Base-by-base conservation (phyloP, 169 alveolate species). In the Cryptosporidium canis region DNA sequence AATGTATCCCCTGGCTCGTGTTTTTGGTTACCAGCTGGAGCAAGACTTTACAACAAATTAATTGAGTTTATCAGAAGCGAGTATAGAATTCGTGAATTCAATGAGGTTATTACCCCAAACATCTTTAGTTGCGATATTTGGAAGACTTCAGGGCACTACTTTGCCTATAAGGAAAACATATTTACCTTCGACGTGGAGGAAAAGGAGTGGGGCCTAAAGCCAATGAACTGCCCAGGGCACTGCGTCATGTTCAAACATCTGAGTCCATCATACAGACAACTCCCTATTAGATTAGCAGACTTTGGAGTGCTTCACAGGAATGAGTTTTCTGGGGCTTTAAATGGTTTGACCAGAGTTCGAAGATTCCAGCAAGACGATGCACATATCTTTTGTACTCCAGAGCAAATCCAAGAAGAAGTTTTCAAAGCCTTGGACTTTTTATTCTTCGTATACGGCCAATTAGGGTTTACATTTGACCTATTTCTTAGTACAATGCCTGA, bases 221-320 rank as follows among this genome's bases (percentile, higher is more conserved):
- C 99, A 43, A 99, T 99, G 99, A 99, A 99, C 93, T 99, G 99
- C 90, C 99, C 99, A 1, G 99, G 99, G 3, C 99, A 98, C 91
- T 97, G 98, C 91, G 67, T 92, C 58, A 95, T 98, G 96, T 97
- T 96, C 90, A 97, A 95, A 83, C 97, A 95, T 83, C 83, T 95
- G 33, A 92, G 92, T 35, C 95, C 98, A 37, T 95, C 99, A 14
- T 98, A 97, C 92, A 94, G 97, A 92, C 99, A 98, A 90, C 95
- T 98, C 55, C 99, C 99, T 2, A 61, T 98, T 31, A 96, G 99
- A 91, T 92, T 97, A 91, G 99, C 99, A 7, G 99, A 98, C 85
- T 99, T 99, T 90, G 99, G 99, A 0, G 99, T 98, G 14, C 94
- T 99, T 37, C 99, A 98, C 90, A 95, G 99, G 91, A 98, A 98